Evolutionary conservation across 2,329 filamentous ascomycete species (phyloP).

Genomic region (Fusarium buxicola): DNA sequence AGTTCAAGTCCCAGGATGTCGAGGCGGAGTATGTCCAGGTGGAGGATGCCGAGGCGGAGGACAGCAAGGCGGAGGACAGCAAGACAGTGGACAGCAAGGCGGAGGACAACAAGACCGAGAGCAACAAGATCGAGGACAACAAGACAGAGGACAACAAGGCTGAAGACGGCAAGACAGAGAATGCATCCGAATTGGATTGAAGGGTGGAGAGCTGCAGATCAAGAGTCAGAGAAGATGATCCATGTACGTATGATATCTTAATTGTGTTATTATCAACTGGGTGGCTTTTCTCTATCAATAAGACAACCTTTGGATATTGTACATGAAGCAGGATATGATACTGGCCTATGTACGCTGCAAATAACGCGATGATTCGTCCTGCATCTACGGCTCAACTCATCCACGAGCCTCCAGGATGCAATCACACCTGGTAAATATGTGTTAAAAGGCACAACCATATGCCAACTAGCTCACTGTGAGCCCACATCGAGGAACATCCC

Average conservation of each 20-base stretch:
- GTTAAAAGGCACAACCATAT: background rate
- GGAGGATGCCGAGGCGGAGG: background rate
- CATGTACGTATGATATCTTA: slow-evolving; percentile 1
- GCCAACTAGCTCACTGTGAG: slow-evolving; percentile 46
- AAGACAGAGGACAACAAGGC: background rate
- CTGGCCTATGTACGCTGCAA: slow-evolving; percentile 1
- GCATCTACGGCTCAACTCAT: background rate
- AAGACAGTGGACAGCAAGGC: slow-evolving; percentile 22
- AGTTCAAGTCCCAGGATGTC: too few species aligned
- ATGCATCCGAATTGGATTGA: background rate
- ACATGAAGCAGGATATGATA: slow-evolving; percentile 13
- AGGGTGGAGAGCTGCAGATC: background rate
- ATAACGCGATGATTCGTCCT: background rate
- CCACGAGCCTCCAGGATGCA: background rate
- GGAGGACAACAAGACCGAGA: background rate
- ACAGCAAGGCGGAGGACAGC: slow-evolving; percentile 42
- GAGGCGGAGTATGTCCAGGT: background rate
- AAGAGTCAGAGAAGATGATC: background rate
- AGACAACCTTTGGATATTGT: slow-evolving; percentile 3
- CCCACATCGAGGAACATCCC: slow-evolving; percentile 75
- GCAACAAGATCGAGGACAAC: background rate
- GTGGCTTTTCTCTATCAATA: background rate
- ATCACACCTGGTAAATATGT: background rate
- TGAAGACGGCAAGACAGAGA: slow-evolving; percentile 9
- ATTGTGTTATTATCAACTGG: background rate